Evolutionary conservation across 768 basidiomycete species (phyloP).

Genomic region (Russula foetens): DNA sequence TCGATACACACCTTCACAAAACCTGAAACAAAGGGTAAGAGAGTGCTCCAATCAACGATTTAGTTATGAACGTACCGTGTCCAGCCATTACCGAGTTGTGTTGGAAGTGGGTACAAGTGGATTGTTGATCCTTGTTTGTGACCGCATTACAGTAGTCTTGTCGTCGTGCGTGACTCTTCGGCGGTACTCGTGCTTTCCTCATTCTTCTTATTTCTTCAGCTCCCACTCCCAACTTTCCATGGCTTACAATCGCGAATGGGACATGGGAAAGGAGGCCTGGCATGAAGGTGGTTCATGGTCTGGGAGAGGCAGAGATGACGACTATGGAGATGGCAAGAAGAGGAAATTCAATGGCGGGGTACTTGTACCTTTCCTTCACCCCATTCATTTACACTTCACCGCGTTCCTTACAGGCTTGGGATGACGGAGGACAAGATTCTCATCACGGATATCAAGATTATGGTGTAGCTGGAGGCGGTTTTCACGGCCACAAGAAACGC

Average conservation of each 20-base stretch:
- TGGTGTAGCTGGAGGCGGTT: constrained; percentile 13
- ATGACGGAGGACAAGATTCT: constrained; percentile 36
- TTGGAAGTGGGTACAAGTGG: constrained; percentile 17
- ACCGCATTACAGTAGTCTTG: not conserved
- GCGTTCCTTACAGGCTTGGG: constrained; percentile 34
- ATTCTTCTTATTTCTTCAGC: constrained; percentile 3
- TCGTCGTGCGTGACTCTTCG: constrained; percentile 21
- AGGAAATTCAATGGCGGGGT: constrained; percentile 76
- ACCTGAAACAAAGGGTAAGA: constrained; percentile 31
- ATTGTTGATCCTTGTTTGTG: constrained; percentile 23
- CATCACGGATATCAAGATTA: constrained; percentile 27
- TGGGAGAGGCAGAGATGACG: constrained; percentile 56
- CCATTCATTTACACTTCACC: not conserved
- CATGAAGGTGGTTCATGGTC: constrained; percentile 35
- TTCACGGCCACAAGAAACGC: constrained; percentile 53
- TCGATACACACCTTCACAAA: constrained; percentile 43
- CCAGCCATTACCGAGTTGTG: constrained; percentile 45
- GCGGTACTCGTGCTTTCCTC: constrained; percentile 21
- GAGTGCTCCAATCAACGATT: not conserved
- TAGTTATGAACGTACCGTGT: constrained; percentile 40
- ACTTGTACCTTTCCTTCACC: constrained; percentile 24
- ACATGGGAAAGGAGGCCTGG: constrained; percentile 65
- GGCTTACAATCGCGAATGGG: constrained; percentile 69
- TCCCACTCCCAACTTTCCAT: not conserved
- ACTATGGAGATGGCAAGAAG: constrained; percentile 66